Evolutionary conservation across 164 flowering plant genomes (phyloP).

Genomic region (Amborella trichopoda): DNA sequence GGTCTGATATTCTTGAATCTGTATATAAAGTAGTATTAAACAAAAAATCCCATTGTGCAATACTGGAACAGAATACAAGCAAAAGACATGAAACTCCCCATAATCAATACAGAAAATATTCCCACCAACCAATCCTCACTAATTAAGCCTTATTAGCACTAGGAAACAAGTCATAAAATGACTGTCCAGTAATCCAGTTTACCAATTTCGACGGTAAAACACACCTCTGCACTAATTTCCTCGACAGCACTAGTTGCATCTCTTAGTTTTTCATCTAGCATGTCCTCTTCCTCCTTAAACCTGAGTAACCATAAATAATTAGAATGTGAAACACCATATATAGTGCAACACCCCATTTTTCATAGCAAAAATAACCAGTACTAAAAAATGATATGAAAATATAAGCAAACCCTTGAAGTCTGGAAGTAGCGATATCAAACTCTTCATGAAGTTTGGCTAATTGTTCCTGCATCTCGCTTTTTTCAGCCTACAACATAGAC

Average conservation of each 20-base stretch:
- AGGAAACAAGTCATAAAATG: no score
- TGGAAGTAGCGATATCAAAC: conserved; percentile 32
- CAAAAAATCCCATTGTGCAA: no score
- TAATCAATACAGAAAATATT: no score
- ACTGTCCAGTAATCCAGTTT: no score
- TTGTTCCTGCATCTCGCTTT: conserved; percentile 45
- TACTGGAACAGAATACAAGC: no score
- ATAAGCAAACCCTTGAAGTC: conserved; percentile 28
- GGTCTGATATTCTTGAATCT: conserved; percentile 43
- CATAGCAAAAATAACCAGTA: not conserved
- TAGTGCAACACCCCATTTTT: no score
- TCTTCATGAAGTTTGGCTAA: conserved; percentile 37
- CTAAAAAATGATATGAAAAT: not conserved
- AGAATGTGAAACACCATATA: not conserved
- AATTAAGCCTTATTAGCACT: no score
- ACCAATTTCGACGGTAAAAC: no score
- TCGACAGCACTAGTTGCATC: conserved; percentile 19
- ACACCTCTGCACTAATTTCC: conserved; percentile 34
- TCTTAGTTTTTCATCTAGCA: conserved; percentile 25
- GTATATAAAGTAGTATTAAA: not conserved
- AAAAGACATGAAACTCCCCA: no score
- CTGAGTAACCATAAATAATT: conserved; percentile 21
- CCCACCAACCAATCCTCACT: no score
- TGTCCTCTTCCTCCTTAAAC: conserved; percentile 52
- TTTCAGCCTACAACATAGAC: conserved; percentile 45